Percentiles rank a stretch among this genome's conserved stretches.
Conservation (phyloP, 257 asterid genomes). For the Mitragyna speciosa region DNA sequence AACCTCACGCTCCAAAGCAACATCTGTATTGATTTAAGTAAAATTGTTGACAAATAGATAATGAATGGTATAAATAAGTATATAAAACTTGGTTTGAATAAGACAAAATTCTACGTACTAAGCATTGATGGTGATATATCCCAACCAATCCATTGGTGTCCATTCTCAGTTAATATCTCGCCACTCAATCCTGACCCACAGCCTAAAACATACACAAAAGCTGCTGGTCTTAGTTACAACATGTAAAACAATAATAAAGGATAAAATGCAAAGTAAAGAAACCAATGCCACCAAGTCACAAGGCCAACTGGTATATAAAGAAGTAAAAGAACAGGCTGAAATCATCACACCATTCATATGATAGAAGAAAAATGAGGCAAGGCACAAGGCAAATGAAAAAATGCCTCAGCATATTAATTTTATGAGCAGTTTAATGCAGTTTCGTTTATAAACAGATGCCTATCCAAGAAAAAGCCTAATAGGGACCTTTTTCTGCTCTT, state of each 20-base stretch:
- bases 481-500: background rate
- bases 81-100: background rate
- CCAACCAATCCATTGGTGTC: conserved; percentile 93
- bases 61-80: background rate
- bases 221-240: background rate
- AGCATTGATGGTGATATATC: conserved; percentile 95
- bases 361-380: background rate
- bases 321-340: background rate
- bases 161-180: conserved; percentile 79
- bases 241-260: background rate
- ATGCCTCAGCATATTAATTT: background rate
- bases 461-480: background rate
- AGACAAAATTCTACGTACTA: conserved; percentile 35
- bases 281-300: background rate
- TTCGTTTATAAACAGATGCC: background rate
- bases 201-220: conserved; percentile 46
- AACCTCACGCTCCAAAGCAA: conserved; percentile 88
- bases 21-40: conserved; percentile 39
- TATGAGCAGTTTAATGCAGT: background rate
- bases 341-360: background rate
- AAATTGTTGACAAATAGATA: conserved; percentile 12
- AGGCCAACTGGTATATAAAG: background rate
- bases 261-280: background rate
- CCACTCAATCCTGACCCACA: conserved; percentile 99
- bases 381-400: conserved; percentile 1